Evolutionary conservation across 176 grass and related monocot species (phyloP).

Genomic region (Otatea glauca): DNA sequence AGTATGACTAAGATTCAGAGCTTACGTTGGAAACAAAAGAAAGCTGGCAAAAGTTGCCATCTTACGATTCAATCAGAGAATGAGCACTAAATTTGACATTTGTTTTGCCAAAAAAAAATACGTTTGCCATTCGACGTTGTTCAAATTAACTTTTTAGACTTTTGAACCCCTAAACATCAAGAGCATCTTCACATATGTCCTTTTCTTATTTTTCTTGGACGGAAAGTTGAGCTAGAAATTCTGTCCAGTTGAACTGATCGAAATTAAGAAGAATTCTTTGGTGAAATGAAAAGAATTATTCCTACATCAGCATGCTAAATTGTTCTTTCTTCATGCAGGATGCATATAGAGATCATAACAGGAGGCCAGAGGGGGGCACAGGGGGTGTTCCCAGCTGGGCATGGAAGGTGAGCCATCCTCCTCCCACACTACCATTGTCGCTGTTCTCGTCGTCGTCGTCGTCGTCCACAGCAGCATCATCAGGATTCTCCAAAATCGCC

Average conservation of each 20-base stretch:
- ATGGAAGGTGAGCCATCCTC: conserved; percentile 51
- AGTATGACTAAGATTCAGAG: not conserved
- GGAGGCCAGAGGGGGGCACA: conserved; percentile 43
- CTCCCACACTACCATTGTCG: conserved; percentile 27
- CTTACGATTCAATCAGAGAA: not conserved
- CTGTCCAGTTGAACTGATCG: not conserved
- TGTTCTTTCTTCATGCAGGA: conserved; percentile 45
- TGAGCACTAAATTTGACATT: not conserved
- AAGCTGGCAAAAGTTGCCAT: not conserved
- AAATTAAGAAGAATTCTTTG: not conserved
- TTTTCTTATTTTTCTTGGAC: conserved; percentile 30
- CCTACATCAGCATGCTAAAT: conserved; percentile 19
- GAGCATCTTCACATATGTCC: not conserved
- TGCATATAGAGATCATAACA: conserved; percentile 61
- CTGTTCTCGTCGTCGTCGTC: conserved; percentile 48
- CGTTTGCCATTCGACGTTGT: conserved; percentile 30
- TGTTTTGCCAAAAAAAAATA: not conserved
- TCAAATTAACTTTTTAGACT: conserved; percentile 32
- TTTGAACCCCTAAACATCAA: conserved; percentile 16
- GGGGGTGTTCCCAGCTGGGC: conserved; percentile 57
- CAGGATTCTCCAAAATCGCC: conserved; percentile 88
- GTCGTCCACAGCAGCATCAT: conserved; percentile 86
- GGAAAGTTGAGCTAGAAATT: conserved; percentile 31
- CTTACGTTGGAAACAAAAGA: conserved; percentile 27
- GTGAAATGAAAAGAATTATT: not conserved